Percentiles rank a stretch among this genome's conserved stretches.
Conservation (phyloP, 257 asterid genomes). For the Coffea eugenioides region DNA sequence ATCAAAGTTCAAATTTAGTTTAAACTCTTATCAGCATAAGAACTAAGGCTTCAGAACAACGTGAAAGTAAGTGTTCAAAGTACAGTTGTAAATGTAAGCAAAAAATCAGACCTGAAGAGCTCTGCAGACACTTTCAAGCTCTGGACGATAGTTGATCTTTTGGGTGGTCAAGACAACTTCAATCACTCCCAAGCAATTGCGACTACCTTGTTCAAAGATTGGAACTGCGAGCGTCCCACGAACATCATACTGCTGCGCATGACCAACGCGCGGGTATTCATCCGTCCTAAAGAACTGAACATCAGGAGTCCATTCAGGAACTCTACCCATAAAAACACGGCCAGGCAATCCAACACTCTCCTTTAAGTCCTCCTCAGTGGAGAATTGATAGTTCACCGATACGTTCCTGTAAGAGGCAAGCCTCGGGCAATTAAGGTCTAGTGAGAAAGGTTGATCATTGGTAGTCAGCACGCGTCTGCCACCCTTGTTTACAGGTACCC, state of each 20-base stretch:
- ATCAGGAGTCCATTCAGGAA: conserved; percentile 98
- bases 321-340: conserved; percentile 66
- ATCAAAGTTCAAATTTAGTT: conserved; percentile 4
- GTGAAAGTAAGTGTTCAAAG: not conserved
- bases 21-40: conserved; percentile 8
- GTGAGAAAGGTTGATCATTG: conserved; percentile 55
- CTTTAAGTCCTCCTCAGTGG: conserved; percentile 65
- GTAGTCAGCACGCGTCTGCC: conserved; percentile 77
- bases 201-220: conserved; percentile 74
- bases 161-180: conserved; percentile 79
- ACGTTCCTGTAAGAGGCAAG: conserved; percentile 74
- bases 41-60: not conserved
- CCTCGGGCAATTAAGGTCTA: conserved; percentile 56
- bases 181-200: conserved; percentile 80
- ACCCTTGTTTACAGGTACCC: conserved; percentile 71
- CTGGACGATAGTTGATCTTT: conserved; percentile 76
- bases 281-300: conserved; percentile 68
- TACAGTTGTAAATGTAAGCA: not conserved
- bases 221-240: conserved; percentile 92
- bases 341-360: conserved; percentile 82
- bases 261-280: conserved; percentile 75
- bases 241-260: conserved; percentile 73
- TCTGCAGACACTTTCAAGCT: conserved; percentile 81
- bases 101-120: conserved; percentile 80
- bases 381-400: conserved; percentile 64